These are phyloP conservation scores for Dictyostelium firmibasis DNA, from an alignment of 78 protist species.

Conservation along the genomic window DNA sequence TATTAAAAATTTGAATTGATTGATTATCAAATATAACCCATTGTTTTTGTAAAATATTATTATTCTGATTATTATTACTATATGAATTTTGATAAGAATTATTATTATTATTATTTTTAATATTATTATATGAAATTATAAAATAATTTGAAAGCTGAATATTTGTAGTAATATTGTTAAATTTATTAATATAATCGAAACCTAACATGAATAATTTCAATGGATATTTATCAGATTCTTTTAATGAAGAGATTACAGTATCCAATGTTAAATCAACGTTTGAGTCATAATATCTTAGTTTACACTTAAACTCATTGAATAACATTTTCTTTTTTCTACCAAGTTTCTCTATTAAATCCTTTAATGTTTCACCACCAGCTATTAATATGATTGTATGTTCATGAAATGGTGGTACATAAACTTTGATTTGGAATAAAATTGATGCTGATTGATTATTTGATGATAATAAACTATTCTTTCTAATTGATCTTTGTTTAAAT, in stretches of 20 bases:
- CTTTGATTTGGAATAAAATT: neutral
- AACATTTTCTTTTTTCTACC: conserved; percentile 35
- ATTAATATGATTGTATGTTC: conserved; percentile 43
- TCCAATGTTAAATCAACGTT: neutral
- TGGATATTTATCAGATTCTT: neutral
- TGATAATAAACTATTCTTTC: neutral
- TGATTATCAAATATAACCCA: conserved; percentile 33
- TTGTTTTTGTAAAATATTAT: neutral
- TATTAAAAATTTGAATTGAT: conserved; percentile 39
- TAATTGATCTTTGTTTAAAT: neutral
- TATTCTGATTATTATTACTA: neutral
- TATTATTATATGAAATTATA: neutral
- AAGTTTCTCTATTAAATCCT: conserved; percentile 2
- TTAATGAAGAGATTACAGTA: neutral
- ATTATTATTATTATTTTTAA: neutral
- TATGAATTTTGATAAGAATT: neutral
- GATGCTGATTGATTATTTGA: neutral
- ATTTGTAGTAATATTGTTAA: neutral
- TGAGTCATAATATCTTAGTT: neutral
- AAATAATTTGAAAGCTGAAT: neutral
- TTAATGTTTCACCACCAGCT: neutral
- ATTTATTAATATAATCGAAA: conserved; percentile 7
- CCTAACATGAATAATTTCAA: conserved; percentile 5
- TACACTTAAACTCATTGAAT: neutral
- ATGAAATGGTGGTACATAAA: conserved; percentile 45